A percentile compares a stretch with the other conserved stretches of the same genome.
These are phyloP conservation scores for Trichoderma atroviride DNA, from an alignment of 2,329 filamentous ascomycete genomes.

Conservation along the genomic window DNA sequence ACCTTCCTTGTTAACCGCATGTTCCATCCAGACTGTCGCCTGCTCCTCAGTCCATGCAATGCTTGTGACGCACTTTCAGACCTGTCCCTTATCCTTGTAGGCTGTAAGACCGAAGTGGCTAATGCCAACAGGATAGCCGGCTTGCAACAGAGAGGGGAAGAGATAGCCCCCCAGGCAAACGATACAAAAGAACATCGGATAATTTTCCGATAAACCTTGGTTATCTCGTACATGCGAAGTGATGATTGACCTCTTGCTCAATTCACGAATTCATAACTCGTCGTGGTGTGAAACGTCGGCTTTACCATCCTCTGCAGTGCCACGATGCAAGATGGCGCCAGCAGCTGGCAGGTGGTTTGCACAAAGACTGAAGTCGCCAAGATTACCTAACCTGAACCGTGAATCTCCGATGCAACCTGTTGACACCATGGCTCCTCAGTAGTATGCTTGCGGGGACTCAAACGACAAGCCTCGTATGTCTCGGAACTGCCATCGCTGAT, in stretches of 20 bases:
- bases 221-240: background rate
- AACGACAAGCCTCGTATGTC: constrained; percentile 12
- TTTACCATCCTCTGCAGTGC: background rate
- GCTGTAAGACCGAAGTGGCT: background rate
- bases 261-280: background rate
- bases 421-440: background rate
- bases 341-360: background rate
- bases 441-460: constrained; percentile 15
- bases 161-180: background rate
- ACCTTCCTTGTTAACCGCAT: background rate
- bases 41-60: background rate
- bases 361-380: background rate
- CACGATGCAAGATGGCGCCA: constrained; percentile 1
- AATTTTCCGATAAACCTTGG: background rate
- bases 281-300: background rate
- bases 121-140: background rate
- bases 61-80: background rate
- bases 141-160: background rate
- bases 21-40: background rate
- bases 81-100: background rate
- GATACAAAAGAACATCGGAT: background rate
- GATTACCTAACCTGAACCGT: background rate
- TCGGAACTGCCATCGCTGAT: constrained; percentile 7
- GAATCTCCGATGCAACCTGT: background rate
- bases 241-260: background rate